Evolutionary conservation across 1,284 basidiomycete species (phyloP).

Genomic region (Mixia osmundae): DNA sequence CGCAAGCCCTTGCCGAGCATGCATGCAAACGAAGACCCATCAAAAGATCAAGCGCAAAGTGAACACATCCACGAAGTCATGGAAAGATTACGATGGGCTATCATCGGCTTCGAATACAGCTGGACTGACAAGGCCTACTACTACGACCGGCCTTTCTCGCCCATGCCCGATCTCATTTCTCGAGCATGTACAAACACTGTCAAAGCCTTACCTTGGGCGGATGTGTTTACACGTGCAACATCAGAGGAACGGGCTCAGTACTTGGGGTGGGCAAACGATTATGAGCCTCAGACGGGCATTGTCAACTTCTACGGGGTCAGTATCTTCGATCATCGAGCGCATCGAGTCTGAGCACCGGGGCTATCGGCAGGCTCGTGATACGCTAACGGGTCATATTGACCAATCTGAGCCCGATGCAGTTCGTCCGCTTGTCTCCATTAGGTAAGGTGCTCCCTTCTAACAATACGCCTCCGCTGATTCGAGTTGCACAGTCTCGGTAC

Average conservation of each 20-base stretch:
- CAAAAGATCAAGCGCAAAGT: slow-evolving; percentile 3
- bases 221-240: slow-evolving; percentile 3
- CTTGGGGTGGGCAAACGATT: slow-evolving; percentile 6
- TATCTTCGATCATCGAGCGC: too few species aligned
- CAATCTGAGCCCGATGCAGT: slow-evolving; percentile 64
- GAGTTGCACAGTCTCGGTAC: too few species aligned
- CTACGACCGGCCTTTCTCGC: slow-evolving; percentile 6
- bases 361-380: slow-evolving; percentile 34
- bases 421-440: slow-evolving; percentile 69
- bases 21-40: not conserved
- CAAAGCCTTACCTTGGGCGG: not conserved
- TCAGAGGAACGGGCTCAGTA: not conserved
- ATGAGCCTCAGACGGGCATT: slow-evolving; percentile 51
- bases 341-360: too few species aligned
- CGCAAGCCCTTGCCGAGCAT: too few species aligned
- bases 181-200: not conserved
- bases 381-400: slow-evolving; percentile 81
- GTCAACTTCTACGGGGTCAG: slow-evolving; percentile 64
- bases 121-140: slow-evolving; percentile 8
- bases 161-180: slow-evolving; percentile 4
- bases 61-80: slow-evolving; percentile 7
- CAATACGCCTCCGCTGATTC: too few species aligned
- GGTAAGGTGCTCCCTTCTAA: too few species aligned
- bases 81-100: slow-evolving; percentile 50
- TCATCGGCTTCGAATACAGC: slow-evolving; percentile 66